phyloP scores from a whole-genome alignment of 2,329 filamentous ascomycete species.

The Curvularia lunata region DNA sequence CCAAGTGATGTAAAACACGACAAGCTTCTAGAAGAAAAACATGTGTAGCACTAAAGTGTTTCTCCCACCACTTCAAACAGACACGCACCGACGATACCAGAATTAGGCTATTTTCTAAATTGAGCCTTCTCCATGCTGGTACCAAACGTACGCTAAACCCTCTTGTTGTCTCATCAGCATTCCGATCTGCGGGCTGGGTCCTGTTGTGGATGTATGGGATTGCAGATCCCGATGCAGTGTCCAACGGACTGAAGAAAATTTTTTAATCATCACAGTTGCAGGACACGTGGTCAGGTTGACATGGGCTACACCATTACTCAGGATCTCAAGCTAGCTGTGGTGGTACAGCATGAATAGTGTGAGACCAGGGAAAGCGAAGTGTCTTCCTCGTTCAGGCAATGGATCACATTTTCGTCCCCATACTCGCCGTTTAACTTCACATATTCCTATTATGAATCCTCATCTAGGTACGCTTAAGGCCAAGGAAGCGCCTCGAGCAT shows the following conservation, averaged over 20 bases:
- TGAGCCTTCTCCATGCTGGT: background rate
- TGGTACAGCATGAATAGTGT: slow-evolving; percentile 9
- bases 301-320: background rate
- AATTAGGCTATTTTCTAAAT: slow-evolving; percentile 3
- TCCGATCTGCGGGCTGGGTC: background rate
- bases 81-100: background rate
- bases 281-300: background rate
- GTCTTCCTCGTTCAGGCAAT: background rate
- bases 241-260: background rate
- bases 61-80: background rate
- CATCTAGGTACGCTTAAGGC: background rate
- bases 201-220: background rate
- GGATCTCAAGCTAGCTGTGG: slow-evolving; percentile 1
- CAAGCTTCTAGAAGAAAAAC: background rate
- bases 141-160: background rate
- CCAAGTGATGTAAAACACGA: background rate
- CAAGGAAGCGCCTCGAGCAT: slow-evolving; percentile 1
- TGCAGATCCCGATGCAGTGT: background rate
- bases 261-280: background rate
- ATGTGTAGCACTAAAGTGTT: background rate
- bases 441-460: background rate
- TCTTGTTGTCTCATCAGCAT: background rate
- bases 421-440: background rate
- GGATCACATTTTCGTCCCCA: background rate
- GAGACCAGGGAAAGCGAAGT: slow-evolving; percentile 1